These are phyloP conservation scores for Trametes punicea DNA, from an alignment of 768 basidiomycete genomes.

Conservation along the genomic window DNA sequence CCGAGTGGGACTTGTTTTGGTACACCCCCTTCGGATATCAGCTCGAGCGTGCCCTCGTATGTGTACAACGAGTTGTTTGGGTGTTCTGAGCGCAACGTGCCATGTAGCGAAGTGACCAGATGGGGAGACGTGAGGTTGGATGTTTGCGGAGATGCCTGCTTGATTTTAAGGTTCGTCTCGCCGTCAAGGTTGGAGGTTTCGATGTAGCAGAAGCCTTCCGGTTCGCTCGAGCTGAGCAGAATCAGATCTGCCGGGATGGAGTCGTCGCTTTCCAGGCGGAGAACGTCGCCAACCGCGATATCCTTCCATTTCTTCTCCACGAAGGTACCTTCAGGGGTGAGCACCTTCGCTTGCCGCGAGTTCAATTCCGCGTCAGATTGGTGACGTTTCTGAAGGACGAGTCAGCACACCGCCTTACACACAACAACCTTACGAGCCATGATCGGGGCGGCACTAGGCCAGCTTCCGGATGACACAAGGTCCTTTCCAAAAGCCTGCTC, in stretches of 20 bases:
- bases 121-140: conserved; percentile 73
- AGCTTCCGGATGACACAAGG: too few species aligned
- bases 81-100: conserved; percentile 89
- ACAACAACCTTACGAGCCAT: too few species aligned
- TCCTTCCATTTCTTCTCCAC: conserved; percentile 81
- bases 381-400: conserved; percentile 76
- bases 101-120: conserved; percentile 68
- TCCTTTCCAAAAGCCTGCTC: too few species aligned
- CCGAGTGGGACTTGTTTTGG: conserved; percentile 86
- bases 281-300: conserved; percentile 86
- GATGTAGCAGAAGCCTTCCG: conserved; percentile 95
- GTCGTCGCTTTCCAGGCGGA: conserved; percentile 86
- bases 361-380: conserved; percentile 93
- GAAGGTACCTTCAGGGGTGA: conserved; percentile 63
- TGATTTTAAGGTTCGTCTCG: conserved; percentile 99
- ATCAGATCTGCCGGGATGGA: conserved; percentile 96
- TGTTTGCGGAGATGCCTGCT: conserved; percentile 87
- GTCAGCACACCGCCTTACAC: neutral
- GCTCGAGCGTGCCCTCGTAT: conserved; percentile 79
- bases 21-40: conserved; percentile 51
- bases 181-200: conserved; percentile 98
- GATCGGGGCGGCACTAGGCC: too few species aligned
- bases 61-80: conserved; percentile 98
- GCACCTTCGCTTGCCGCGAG: conserved; percentile 73
- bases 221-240: conserved; percentile 85